Conservation (phyloP, 2,329 filamentous ascomycete genomes). For the Fusarium sp. region DNA sequence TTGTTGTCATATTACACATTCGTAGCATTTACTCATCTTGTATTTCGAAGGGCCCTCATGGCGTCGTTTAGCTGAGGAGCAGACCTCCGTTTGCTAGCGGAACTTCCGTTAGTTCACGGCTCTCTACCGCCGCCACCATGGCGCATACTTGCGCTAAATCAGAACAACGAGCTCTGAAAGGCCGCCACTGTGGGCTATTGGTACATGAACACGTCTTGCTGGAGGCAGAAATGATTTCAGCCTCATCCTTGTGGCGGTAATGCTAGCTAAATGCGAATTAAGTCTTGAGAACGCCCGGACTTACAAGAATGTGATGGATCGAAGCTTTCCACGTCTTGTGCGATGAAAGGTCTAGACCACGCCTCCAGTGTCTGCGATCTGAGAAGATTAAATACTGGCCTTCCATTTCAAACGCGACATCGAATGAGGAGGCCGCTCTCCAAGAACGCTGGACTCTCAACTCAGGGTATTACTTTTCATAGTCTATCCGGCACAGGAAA, state of each 20-base stretch:
- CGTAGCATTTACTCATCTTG: background rate
- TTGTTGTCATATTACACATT: fast-evolving
- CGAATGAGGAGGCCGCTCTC: background rate
- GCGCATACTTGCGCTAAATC: background rate
- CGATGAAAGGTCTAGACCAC: background rate
- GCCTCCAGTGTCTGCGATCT: background rate
- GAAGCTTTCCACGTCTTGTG: background rate
- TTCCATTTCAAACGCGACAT: background rate
- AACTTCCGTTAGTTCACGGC: background rate
- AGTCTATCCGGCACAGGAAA: background rate
- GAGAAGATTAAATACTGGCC: background rate
- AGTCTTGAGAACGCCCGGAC: background rate
- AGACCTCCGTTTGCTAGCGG: background rate
- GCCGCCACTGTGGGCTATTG: background rate
- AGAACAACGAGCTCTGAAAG: background rate
- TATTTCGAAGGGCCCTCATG: background rate
- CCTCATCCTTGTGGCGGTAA: background rate
- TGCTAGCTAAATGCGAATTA: background rate
- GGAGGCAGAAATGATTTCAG: background rate
- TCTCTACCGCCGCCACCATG: background rate
- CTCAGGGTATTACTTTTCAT: background rate
- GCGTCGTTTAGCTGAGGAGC: background rate
- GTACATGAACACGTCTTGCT: fast-evolving
- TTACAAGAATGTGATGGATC: background rate
- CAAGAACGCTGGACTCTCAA: background rate